Percentiles rank a stretch among this genome's conserved stretches.
Conservation (phyloP, 306 rosid species). For the Corylus avellana region DNA sequence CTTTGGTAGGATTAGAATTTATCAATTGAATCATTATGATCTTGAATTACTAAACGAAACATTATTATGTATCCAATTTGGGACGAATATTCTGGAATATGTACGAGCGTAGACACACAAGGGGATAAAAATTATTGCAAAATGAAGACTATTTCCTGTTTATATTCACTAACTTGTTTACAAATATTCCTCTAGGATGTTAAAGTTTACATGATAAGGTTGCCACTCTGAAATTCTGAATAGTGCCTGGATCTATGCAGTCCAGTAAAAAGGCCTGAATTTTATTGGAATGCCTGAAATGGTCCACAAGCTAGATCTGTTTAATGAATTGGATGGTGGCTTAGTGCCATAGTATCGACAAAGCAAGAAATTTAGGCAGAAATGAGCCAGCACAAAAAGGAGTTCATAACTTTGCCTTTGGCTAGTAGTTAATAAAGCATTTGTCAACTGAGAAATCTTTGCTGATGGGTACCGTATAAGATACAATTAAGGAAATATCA, state of each 20-base stretch:
- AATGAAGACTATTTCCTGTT: background rate
- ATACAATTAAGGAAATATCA: background rate
- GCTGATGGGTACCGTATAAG: background rate
- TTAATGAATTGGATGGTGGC: background rate
- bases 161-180: background rate
- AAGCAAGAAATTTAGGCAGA: background rate
- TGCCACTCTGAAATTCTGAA: background rate
- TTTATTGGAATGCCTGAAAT: background rate
- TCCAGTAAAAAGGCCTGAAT: background rate
- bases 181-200: background rate
- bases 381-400: background rate
- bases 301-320: background rate
- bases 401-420: background rate
- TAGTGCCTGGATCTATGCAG: background rate
- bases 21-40: background rate
- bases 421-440: background rate
- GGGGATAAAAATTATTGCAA: background rate
- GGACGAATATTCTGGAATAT: background rate
- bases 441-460: background rate
- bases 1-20: background rate
- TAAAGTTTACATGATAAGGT: background rate
- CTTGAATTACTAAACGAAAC: background rate
- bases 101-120: background rate
- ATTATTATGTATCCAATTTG: background rate
- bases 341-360: background rate